A percentile compares a stretch with the other conserved stretches of the same genome.
phyloP scores from a whole-genome alignment of 176 grass and related monocot species.

The Ananas comosus region DNA sequence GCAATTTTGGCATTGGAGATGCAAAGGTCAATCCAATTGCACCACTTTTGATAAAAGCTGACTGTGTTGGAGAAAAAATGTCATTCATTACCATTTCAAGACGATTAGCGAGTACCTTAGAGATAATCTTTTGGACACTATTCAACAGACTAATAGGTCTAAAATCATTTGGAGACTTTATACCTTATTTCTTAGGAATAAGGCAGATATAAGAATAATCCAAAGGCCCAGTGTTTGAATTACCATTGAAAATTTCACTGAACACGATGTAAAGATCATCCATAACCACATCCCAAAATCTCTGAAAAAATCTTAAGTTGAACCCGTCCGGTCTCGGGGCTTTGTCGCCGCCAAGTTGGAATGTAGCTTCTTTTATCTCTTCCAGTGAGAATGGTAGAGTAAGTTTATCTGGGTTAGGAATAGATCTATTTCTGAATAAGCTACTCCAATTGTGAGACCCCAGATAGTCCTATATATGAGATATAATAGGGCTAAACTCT shows the following conservation, averaged over 20 bases:
- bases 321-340: neutral
- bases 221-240: fast-evolving
- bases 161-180: neutral
- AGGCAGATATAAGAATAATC: neutral
- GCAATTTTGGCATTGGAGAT: no score
- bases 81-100: no score
- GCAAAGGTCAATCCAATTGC: no score
- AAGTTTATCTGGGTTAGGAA: fast-evolving
- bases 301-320: neutral
- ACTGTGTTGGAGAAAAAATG: no score
- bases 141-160: neutral
- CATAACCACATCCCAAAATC: neutral
- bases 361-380: neutral
- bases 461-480: fast-evolving
- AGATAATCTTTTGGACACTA: neutral
- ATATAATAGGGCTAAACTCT: no score
- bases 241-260: neutral
- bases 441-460: no score
- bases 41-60: no score
- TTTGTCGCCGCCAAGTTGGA: neutral
- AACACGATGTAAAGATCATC: neutral
- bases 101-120: neutral
- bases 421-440: no score
- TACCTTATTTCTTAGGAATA: neutral
- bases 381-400: neutral